phyloP scores from a whole-genome alignment of 495 filamentous ascomycete species.

The Neurospora sp. region DNA sequence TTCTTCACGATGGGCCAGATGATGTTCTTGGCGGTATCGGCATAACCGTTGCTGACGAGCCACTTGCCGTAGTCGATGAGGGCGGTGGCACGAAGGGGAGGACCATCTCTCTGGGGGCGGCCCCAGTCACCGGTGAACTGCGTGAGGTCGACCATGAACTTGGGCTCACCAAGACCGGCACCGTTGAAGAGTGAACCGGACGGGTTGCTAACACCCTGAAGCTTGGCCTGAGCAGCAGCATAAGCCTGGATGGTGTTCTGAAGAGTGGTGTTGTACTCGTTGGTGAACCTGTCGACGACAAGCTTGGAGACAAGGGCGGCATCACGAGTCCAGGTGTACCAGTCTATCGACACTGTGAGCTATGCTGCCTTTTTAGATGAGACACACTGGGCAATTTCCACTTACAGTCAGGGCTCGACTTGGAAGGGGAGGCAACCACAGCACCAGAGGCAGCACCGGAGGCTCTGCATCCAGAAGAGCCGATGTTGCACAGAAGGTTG shows the following conservation, averaged over 20 bases:
- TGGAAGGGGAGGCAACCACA: slow-evolving; percentile 54
- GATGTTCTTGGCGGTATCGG: slow-evolving; percentile 23
- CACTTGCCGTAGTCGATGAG: slow-evolving; percentile 37
- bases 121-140: slow-evolving; percentile 57
- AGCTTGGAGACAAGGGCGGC: slow-evolving; percentile 53
- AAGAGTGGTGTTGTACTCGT: slow-evolving; percentile 40
- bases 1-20: slow-evolving; percentile 58
- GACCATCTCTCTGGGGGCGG: slow-evolving; percentile 63
- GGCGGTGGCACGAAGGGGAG: slow-evolving; percentile 57
- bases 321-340: slow-evolving; percentile 66
- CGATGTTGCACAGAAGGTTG: slow-evolving; percentile 52
- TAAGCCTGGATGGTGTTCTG: slow-evolving; percentile 48
- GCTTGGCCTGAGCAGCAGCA: slow-evolving; percentile 46
- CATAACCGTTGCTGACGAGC: slow-evolving; percentile 39
- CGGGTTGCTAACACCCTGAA: slow-evolving; percentile 52
- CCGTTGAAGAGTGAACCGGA: slow-evolving; percentile 42
- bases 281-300: slow-evolving; percentile 48
- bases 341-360: slow-evolving; percentile 25
- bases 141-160: slow-evolving; percentile 50
- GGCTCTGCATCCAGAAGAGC: slow-evolving; percentile 39
- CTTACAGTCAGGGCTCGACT: slow-evolving; percentile 50
- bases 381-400: neutral
- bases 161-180: slow-evolving; percentile 49
- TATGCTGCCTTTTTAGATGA: slow-evolving; percentile 2
- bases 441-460: slow-evolving; percentile 39